Percentiles rank a stretch among this genome's conserved stretches.
phyloP scores from a whole-genome alignment of 2,329 filamentous ascomycete genomes.

The Clonostachys byssicola region DNA sequence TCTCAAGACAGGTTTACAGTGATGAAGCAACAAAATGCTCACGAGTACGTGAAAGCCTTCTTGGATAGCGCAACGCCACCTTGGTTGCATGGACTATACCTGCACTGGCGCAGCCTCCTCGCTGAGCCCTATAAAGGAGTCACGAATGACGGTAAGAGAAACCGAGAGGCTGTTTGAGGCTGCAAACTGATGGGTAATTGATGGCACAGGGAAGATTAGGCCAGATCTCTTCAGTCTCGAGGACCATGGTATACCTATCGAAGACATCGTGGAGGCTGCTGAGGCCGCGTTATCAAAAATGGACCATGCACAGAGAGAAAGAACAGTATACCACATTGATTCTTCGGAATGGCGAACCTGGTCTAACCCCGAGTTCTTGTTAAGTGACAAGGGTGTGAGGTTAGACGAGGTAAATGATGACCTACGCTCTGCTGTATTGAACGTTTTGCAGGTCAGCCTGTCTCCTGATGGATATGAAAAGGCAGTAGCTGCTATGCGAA shows the following conservation, averaged over 20 bases:
- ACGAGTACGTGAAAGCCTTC: constrained; percentile 59
- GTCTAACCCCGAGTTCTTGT: constrained; percentile 70
- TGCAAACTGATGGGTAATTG: constrained; percentile 1
- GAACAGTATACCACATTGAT: constrained; percentile 58
- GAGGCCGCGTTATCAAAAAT: constrained; percentile 40
- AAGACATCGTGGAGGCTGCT: constrained; percentile 47
- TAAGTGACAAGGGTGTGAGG: constrained; percentile 64
- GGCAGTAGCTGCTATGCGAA: constrained; percentile 64
- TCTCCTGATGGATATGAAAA: constrained; percentile 70
- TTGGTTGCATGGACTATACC: constrained; percentile 60
- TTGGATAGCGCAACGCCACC: constrained; percentile 55
- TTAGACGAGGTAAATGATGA: constrained; percentile 52
- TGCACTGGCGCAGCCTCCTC: constrained; percentile 53
- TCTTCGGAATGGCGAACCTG: constrained; percentile 67
- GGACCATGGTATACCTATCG: constrained; percentile 61
- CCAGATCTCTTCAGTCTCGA: constrained; percentile 51
- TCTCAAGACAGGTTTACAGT: constrained; percentile 55
- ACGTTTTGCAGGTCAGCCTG: constrained; percentile 52
- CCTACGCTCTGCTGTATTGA: constrained; percentile 44
- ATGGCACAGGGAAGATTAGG: constrained; percentile 37
- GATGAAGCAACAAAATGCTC: constrained; percentile 58
- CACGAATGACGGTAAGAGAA: constrained; percentile 56
- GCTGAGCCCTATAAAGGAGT: constrained; percentile 68
- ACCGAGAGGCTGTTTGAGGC: not conserved
- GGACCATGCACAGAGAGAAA: constrained; percentile 39